Evolutionary conservation across 1,284 basidiomycete genomes (phyloP), one percentile per base, ranked within the genome.

Genomic region (Ceraceosorus guamensis): DNA sequence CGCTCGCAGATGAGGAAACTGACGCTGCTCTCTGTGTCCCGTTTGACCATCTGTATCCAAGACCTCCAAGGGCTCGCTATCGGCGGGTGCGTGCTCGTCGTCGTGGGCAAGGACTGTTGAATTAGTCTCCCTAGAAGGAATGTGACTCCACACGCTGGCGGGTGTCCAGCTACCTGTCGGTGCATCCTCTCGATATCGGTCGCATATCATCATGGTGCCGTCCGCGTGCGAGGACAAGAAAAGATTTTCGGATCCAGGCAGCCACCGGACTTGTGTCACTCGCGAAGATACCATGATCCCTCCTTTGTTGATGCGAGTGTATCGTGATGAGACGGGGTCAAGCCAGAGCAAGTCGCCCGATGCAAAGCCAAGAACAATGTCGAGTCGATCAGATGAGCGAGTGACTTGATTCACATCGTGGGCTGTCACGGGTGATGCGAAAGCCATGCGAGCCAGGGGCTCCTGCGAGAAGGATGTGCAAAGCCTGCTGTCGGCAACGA

Each of bases 201-300:
- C 90, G 70, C 89, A 92, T 24, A 91, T 82, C 39, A 91, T 82
- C 59, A 93, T 85, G 6, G 87, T 86, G 2, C 91, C 91, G 69
- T 97, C 89, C 13, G 85, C 86, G 72, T 95, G 89, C 2, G 89
- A 87, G n/a, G 87, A 89, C 44, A 93, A 82, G 74, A 97, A 92
- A 24, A 92, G 82, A 53, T 87, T 87, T 43, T 75, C 71, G 46
- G 57, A 62, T 35, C 65, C 82, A 1, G 91, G 91, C 6, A 95
- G 87, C 87, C 92, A 96, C 64, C 86, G 84, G 44, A 97, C 83
- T 8, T 87, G 83, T 5, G 87, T 87, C 66, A 91, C 89, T 1
- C 87, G 83, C 1, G 87, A 87, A 59, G 80, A 83, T 66, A 87
- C 84, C 60, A 92, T 86, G 62, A 85, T 82, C 14, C 90, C 89